Percentiles rank a stretch among this genome's conserved stretches.
Evolutionary conservation across 176 grass and related monocot species (phyloP).

Genomic region (Oryza glumipatula): DNA sequence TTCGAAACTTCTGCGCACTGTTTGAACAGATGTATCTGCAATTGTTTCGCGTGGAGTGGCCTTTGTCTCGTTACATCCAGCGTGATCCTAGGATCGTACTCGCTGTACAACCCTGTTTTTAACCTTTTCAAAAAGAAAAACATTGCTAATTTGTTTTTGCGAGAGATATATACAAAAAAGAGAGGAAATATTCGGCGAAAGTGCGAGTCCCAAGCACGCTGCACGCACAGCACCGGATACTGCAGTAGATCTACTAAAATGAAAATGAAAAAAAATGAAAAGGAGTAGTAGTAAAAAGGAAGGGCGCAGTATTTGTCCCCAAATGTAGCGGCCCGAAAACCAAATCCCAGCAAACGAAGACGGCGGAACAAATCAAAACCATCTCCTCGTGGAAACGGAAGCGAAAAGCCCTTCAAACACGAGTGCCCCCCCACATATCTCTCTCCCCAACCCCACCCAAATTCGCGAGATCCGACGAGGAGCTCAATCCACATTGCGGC

Average conservation of each 20-base stretch:
- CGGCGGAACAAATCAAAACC: slow-evolving; percentile 41
- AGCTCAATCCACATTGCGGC: slow-evolving; percentile 44
- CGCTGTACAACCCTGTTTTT: neutral
- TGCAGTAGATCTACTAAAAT: slow-evolving; percentile 7
- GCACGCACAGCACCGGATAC: neutral
- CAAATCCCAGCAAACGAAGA: slow-evolving; percentile 6
- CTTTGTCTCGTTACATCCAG: neutral
- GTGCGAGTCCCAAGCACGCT: neutral
- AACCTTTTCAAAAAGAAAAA: neutral
- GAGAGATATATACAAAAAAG: neutral
- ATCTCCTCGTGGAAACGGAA: slow-evolving; percentile 45
- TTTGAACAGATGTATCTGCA: neutral
- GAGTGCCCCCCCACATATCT: slow-evolving; percentile 15
- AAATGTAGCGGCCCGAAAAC: slow-evolving; percentile 42
- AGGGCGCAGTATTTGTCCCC: slow-evolving; percentile 32
- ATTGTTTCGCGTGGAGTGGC: neutral
- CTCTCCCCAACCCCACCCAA: neutral
- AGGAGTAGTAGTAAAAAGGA: neutral
- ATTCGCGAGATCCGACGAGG: slow-evolving; percentile 32
- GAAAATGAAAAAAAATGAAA: neutral
- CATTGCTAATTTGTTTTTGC: neutral
- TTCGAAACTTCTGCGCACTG: neutral
- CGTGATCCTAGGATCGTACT: neutral
- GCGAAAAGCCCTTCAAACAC: slow-evolving; percentile 19
- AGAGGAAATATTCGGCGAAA: neutral